Base-by-base conservation (phyloP, 805 yeast species). In the Lipomyces yamadae region DNA sequence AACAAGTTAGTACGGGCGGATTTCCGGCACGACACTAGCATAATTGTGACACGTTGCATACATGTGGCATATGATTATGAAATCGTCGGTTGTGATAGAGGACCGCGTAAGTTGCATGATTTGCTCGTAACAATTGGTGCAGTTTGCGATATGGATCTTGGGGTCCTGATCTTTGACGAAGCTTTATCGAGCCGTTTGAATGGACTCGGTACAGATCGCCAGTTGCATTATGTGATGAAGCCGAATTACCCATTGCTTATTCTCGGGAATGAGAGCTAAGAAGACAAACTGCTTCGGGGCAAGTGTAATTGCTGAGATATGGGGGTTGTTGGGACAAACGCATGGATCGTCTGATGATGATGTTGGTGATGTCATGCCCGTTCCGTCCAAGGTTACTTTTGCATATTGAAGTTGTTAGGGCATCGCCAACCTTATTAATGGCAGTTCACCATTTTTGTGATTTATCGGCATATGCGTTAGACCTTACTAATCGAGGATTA, bases 11-110 rank as follows among this genome's bases (percentile, higher is more conserved):
- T 10, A 24, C 45, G 30, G 10, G 15, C 24, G 15, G 13, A 24
- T 24, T 11, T 32, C 24, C 35, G 11, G 15, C 7, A 18, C n/a
- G 32, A 33, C 33, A 7, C 48, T 37, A 11, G 39, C 48, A 42
- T 3, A 42, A 42, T 7, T 4, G 48, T n/a, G 5, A 42, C 2
- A 42, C 15, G 18, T n/a, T n/a, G 48, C 73, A 4, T 45, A 60
- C 74, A 60, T 77, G 79, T 3, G 77, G 73, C 57, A 74, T 39
- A 61, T 76, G 78, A 58, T 77, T 77, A 65, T 75, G 78, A 59
- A 73, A 73, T 61, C 64, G 57, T 3, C 75, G 67, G 48, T 72
- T 53, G 56, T 75, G 72, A 68, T 69, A 77, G 52, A 74, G 63
- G 45, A 74, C 71, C 18, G 75, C 77, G 60, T 75, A 77, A 18